phyloP scores from a whole-genome alignment of 2,329 filamentous ascomycete genomes.

The Fusarium annulatum region DNA sequence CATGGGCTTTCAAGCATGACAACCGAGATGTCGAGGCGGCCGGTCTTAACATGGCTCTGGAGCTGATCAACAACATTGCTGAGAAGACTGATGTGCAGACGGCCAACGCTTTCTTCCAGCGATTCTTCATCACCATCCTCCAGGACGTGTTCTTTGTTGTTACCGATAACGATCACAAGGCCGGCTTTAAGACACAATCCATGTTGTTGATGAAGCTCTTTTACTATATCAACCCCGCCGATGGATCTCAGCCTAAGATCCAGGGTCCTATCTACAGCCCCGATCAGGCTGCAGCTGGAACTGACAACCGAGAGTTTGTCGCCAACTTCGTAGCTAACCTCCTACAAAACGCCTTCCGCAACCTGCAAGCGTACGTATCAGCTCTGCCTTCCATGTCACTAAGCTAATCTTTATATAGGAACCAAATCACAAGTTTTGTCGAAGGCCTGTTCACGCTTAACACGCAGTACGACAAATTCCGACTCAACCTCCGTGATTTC shows the following conservation, averaged over 20 bases:
- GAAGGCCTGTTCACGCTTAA: conserved; percentile 89
- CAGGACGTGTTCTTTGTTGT: conserved; percentile 99
- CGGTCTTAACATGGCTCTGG: conserved; percentile 96
- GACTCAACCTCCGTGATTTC: conserved; percentile 95
- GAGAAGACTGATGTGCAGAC: conserved; percentile 89
- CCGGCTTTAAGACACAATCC: conserved; percentile 97
- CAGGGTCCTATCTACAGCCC: conserved; percentile 89
- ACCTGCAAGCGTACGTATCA: conserved; percentile 82
- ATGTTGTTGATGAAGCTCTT: conserved; percentile 95
- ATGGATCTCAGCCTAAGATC: conserved; percentile 81
- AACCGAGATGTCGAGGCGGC: conserved; percentile 98
- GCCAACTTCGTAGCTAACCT: conserved; percentile 87
- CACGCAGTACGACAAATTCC: conserved; percentile 92
- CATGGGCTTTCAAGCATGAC: conserved; percentile 99
- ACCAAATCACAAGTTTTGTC: conserved; percentile 91
- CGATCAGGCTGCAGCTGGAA: conserved; percentile 85
- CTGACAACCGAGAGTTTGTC: conserved; percentile 90
- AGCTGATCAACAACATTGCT: conserved; percentile 97
- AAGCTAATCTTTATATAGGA: conserved; percentile 62
- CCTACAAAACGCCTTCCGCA: conserved; percentile 90
- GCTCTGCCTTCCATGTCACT: neutral
- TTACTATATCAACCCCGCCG: conserved; percentile 85
- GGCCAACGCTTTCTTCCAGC: conserved; percentile 95
- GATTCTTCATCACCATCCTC: conserved; percentile 94
- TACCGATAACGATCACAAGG: conserved; percentile 98